phyloP scores from a whole-genome alignment of 495 filamentous ascomycete species.

The Aspergillus campestris region DNA sequence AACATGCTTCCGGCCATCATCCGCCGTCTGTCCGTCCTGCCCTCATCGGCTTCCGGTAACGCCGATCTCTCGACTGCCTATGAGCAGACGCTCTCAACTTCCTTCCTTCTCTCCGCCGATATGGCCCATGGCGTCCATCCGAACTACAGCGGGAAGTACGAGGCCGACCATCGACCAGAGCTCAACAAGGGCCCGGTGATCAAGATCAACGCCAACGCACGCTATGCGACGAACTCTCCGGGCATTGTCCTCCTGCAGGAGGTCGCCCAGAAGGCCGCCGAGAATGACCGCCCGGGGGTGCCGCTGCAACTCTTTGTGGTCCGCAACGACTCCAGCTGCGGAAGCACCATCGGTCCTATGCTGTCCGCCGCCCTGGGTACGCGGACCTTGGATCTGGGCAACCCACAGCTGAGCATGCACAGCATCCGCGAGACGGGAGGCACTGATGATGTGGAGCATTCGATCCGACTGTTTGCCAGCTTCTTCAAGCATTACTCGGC shows the following conservation, averaged over 20 bases:
- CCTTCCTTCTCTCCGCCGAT: conserved; percentile 91
- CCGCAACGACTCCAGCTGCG: conserved; percentile 87
- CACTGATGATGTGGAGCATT: conserved; percentile 78
- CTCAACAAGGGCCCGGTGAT: conserved; percentile 96
- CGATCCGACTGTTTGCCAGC: conserved; percentile 74
- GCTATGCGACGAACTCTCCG: conserved; percentile 92
- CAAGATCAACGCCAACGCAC: conserved; percentile 95
- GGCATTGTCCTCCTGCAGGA: conserved; percentile 91
- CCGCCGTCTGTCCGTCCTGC: conserved; percentile 75
- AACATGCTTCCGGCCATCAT: conserved; percentile 85
- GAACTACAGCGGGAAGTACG: conserved; percentile 89
- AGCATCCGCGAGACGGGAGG: conserved; percentile 90
- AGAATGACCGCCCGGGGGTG: conserved; percentile 46
- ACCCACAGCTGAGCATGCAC: conserved; percentile 96
- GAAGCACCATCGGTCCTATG: conserved; percentile 96
- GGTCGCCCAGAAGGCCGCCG: conserved; percentile 56
- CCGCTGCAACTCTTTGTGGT: conserved; percentile 95
- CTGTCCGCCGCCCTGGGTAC: conserved; percentile 75
- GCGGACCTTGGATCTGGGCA: conserved; percentile 86
- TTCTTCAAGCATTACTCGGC: conserved; percentile 80
- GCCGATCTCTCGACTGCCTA: conserved; percentile 65
- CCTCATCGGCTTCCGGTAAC: conserved; percentile 39
- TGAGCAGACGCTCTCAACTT: conserved; percentile 86
- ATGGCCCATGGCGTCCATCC: conserved; percentile 96
- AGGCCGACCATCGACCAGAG: conserved; percentile 78